These are phyloP conservation scores for Boletus semigastroideus DNA, from an alignment of 1,284 basidiomycete species.

Conservation along the genomic window DNA sequence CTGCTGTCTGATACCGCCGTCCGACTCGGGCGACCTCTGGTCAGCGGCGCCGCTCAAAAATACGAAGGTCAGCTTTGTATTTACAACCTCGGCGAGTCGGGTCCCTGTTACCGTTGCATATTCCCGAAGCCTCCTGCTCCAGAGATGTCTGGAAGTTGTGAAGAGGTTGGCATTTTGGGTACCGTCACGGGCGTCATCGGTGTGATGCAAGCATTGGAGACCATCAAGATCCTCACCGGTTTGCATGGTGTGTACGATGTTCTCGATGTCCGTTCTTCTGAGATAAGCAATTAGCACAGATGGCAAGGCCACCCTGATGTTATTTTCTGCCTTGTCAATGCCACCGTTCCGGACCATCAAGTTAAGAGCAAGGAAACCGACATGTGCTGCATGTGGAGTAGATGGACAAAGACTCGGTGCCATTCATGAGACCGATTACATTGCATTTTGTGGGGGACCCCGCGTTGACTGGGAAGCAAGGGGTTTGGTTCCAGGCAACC, in stretches of 20 bases:
- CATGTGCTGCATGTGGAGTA: conserved; percentile 63
- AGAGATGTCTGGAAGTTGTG: conserved; percentile 74
- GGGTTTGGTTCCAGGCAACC: conserved; percentile 45
- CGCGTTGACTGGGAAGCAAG: conserved; percentile 60
- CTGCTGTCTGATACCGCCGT: conserved; percentile 92
- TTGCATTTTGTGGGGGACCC: conserved; percentile 74
- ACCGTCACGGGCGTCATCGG: conserved; percentile 91
- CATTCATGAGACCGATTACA: conserved; percentile 66
- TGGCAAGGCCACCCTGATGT: conserved; percentile 57
- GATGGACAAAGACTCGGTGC: conserved; percentile 42
- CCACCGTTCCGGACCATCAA: conserved; percentile 84
- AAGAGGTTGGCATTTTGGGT: conserved; percentile 90
- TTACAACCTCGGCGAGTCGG: conserved; percentile 66
- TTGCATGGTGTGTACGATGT: conserved; percentile 56
- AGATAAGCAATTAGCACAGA: conserved; percentile 39
- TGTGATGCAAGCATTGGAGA: conserved; percentile 87
- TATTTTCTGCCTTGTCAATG: conserved; percentile 70
- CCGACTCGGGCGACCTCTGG: conserved; percentile 70
- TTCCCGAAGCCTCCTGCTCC: conserved; percentile 77
- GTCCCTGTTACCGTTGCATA: conserved; percentile 94
- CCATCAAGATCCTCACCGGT: conserved; percentile 80
- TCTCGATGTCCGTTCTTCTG: background rate
- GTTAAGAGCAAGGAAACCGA: conserved; percentile 63
- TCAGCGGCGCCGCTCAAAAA: conserved; percentile 92
- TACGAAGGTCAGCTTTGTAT: conserved; percentile 89